A percentile compares a stretch with the other conserved stretches of the same genome.
Evolutionary conservation across 2,329 filamentous ascomycete genomes (phyloP).

Genomic region (Exutisphaerella laricina): DNA sequence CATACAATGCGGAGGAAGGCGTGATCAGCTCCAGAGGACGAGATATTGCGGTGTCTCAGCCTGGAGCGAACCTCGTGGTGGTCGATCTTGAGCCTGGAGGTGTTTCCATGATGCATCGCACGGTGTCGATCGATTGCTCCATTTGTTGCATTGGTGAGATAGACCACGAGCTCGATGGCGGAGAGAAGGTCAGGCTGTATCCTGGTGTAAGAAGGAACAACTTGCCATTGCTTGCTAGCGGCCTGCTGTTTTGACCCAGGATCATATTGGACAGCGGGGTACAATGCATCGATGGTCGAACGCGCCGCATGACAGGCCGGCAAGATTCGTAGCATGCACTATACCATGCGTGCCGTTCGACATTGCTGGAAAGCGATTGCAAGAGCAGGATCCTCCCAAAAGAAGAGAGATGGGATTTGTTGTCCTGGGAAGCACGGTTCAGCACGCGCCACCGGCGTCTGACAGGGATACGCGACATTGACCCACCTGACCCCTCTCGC

Average conservation of each 20-base stretch:
- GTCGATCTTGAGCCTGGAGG: slow-evolving; percentile 21
- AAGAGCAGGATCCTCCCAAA: slow-evolving; percentile 6
- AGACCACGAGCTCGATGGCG: slow-evolving; percentile 23
- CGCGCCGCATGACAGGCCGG: slow-evolving; percentile 18
- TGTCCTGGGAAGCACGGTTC: background rate
- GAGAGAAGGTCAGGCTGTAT: slow-evolving; percentile 18
- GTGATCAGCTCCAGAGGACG: slow-evolving; percentile 13
- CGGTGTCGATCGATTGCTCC: slow-evolving; percentile 20
- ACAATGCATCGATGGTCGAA: slow-evolving; percentile 23
- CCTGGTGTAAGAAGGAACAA: slow-evolving; percentile 14
- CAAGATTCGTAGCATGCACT: slow-evolving; percentile 17
- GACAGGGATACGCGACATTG: no score
- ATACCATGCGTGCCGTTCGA: slow-evolving; percentile 21
- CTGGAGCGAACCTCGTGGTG: slow-evolving; percentile 18
- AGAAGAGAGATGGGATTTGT: background rate
- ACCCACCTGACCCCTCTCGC: no score
- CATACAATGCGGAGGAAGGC: slow-evolving; percentile 16
- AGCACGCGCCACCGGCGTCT: no score
- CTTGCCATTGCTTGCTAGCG: background rate
- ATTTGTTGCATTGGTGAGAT: slow-evolving; percentile 21
- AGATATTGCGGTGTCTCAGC: slow-evolving; percentile 16
- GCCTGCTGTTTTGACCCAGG: slow-evolving; percentile 7
- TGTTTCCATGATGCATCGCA: slow-evolving; percentile 20
- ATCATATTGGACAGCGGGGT: slow-evolving; percentile 22
- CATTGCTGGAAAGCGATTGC: slow-evolving; percentile 16